Evolutionary conservation across 2,329 filamentous ascomycete species (phyloP), one percentile per base, ranked within the genome.

Genomic region (Coleophoma eucalyptorum): DNA sequence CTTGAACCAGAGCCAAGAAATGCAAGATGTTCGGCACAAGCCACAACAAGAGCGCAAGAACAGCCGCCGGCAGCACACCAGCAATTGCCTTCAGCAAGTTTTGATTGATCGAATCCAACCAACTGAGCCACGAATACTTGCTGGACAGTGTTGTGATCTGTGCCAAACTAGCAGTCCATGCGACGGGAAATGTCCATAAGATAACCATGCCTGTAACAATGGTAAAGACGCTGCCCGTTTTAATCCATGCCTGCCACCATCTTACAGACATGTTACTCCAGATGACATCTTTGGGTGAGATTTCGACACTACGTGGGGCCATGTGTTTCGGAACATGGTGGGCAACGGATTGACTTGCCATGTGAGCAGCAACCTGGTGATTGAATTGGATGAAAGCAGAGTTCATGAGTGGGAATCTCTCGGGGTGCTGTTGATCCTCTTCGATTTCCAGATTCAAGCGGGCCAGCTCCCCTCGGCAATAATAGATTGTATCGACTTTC

Each of bases 321-420:
- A 99, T 99, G 43, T 96, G 89, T 60, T 89, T 89, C 1, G 94
- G 94, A 1, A 96, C 69, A 62, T 99, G 94, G 66, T 97, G 91
- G 37, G 88, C 91, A 43, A 95, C 79, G 44, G 90, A 85, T 67
- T 99, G 94, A 66, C 91, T 97, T 51, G 93, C 94, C 94, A 99
- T 97, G 63, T 99, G 94, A 0, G 94, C 94, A 5, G 93, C 92
- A 2, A 97, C 89, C 66, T 99, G 94, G 64, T 97, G 88, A 64
- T 99, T 96, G 77, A 99, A 99, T 66, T 99, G 94, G 54, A 99
- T 91, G 61, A 99, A 99, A 0, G 94, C 94, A 1, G 93, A 96
- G 62, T 89, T 96, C 91, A 97, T 95, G 43, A 92, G 72, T 0
- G 93, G 92, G 55, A 90, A 97, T 4, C 86, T 83, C 58, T 97